Percentiles rank a stretch among this genome's conserved stretches.
These are phyloP conservation scores for Solanum ossicruentum DNA, from an alignment of 257 asterid species.

Conservation along the genomic window DNA sequence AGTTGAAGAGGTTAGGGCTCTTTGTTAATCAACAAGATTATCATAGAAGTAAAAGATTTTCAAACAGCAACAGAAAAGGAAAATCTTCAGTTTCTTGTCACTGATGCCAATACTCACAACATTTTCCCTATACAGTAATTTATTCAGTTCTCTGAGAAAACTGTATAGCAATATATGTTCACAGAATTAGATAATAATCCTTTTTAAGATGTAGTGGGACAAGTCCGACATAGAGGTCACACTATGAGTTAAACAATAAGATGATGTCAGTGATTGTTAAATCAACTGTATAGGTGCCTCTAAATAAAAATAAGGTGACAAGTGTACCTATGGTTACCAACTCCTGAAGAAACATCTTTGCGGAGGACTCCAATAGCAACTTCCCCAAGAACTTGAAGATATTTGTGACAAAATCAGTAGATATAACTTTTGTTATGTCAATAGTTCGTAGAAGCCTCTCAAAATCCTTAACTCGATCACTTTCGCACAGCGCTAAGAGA, in stretches of 20 bases:
- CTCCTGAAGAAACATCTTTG: constrained; percentile 42
- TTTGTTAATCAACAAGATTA: not conserved
- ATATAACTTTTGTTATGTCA: constrained; percentile 48
- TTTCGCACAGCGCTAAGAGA: constrained; percentile 55
- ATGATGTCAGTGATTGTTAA: not conserved
- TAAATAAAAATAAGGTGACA: not conserved
- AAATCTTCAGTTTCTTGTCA: not conserved
- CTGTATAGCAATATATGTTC: not conserved
- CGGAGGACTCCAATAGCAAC: constrained; percentile 40
- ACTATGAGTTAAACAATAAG: not conserved
- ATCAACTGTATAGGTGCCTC: not conserved
- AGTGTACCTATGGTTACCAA: constrained; percentile 55
- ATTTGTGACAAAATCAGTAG: constrained; percentile 21
- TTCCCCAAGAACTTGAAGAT: constrained; percentile 69
- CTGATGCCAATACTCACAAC: not conserved
- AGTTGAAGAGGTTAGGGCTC: not conserved
- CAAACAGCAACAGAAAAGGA: not conserved
- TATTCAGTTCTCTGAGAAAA: not conserved
- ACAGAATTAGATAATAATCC: not conserved
- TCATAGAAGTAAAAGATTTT: not conserved
- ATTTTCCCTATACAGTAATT: not conserved
- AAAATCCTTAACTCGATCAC: constrained; percentile 45
- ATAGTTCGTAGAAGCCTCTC: constrained; percentile 42
- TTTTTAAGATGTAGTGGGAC: not conserved
- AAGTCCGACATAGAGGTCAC: not conserved